Base-by-base conservation (phyloP, 228 moss, liverwort and hornwort genomes). In the Sphagnum fallax region DNA sequence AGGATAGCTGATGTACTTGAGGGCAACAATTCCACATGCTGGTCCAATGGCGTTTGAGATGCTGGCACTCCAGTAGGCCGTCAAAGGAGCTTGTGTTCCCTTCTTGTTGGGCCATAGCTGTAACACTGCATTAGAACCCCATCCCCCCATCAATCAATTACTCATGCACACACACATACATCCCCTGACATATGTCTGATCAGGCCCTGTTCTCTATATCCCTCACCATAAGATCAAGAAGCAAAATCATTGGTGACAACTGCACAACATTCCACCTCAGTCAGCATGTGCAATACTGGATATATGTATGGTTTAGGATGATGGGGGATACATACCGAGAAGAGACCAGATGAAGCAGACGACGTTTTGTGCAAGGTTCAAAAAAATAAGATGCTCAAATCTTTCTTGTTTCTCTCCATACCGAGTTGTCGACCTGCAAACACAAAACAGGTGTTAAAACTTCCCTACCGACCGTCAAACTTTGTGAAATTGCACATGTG, bases 1-100 rank as follows among this genome's bases (percentile, higher is more conserved):
- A 5, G 94, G 92, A 13, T 83, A 98, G 86, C 94, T 98, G 82
- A 98, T 93, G 70, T 90, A 94, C 77, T 80, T 98, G 48, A 98
- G 67, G 4, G 97, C 91, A 10, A 87, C 67, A 55, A 90, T 91
- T 67, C 93, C 94, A 53, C 94, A 98, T 14, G 90, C 93, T 55
- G 94, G 97, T 52, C 94, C 92, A 49, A 98, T 78, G 52, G 97
- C 75, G 52, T 98, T 98, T 50, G 97, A 82, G 71, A 98, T 79
- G 67, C 93, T 92, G 67, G 91, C 88, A 47, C 76, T 81, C 93
- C 94, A 90, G 51, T 91, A 98, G 10, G 82, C 75, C 76, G 84
- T 73, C 52, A 98, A 55, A 10, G 97, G 97, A 73, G 91, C 92
- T 73, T 92, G 80, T 55, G 77, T 73, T 57, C 82, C 83, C 49